Evolutionary conservation across 1,139 yeast genomes (phyloP), one percentile per base, ranked within the genome.

Genomic region (Lodderomyces metapsilosis): DNA sequence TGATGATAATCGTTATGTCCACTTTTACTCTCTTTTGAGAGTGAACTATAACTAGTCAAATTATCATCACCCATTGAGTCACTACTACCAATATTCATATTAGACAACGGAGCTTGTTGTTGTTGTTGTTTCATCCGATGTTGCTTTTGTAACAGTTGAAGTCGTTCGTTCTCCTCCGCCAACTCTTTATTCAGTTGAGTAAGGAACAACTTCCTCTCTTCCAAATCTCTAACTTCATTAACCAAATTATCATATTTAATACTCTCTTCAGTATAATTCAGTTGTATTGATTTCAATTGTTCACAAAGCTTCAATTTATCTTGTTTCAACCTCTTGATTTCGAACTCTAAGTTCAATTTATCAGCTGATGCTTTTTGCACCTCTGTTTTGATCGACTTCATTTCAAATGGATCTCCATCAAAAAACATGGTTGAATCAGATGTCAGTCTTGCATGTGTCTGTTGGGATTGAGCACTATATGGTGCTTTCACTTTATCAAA

Each of bases 301-400:
- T 61, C 67, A 17, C 45, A 49, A 30, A 69, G 51, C 44, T 55
- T 59, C 18, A 41, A 37, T 43, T 61, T 66, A 20, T 70, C 76
- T 12, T 49, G 48, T 16, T 52, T 49, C 45, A 72, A 54, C 40
- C 52, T 57, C 43, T 53, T 58, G 12, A 68, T 55, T 21, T 70
- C 77, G 4, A 51, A 46, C 18, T 56, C 49, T n/a, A 69, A 49
- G 3, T 48, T 34, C 37, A 49, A 56, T 36, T 59, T 63, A 32
- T 59, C 62, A 18, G 43, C 46, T 10, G 67, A 67, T 41, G 78
- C 56, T 16, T 71, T 69, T 22, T 61, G 56, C 11, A 80, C 58
- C 45, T 80, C 84, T 15, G 58, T 51, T 47, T 64, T 64, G 27
- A 78, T 43, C 4, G 60, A 48, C 37, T 63, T 59, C 43, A 73